Evolutionary conservation across 495 filamentous ascomycete genomes (phyloP), one percentile per base, ranked within the genome.

Genomic region (Annulohypoxylon stygium): DNA sequence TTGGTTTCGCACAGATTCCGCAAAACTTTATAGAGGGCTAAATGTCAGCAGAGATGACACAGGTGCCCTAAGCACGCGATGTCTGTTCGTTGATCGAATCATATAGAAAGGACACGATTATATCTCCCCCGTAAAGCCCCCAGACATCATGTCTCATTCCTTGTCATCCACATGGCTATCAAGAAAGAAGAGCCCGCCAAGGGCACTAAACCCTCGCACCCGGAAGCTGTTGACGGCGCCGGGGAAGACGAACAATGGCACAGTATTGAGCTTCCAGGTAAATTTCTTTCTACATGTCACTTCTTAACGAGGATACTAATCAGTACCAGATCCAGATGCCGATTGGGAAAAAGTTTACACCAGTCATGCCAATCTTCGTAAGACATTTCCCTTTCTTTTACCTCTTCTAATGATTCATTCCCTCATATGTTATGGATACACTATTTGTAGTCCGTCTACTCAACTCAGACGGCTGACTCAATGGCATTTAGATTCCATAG

Each of bases 321-420:
- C 6, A 6, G 11, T 14, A 11, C 10, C 3, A 57, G 63, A 7
- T 60, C 20, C 26, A 12, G 58, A 62, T 4, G 59, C 37, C 4
- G 43, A 47, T 2, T 69, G 67, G 67, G 59, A 62, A 26, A 14
- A 16, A 1, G 14, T 68, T 2, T 9, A 61, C 1, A n/a, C n/a
- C 8, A 16, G 20, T 10, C 55, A 41, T 0, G 37, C 47, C 9
- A 12, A 54, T 33, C 45, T 33, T 20, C 9, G 65, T 61, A 61
- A 61, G 65, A 4, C 26, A 41, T 23, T 39, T 36, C 26, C n/a
- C 9, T 33, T 55, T 34, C 51, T 16, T 20, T 3, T 51, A 39
- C 20, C 39, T 20, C 4, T 20, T 10, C 26, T 3, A 47, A n/a
- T 20, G 10, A 14, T 26, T 43, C 7, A 7, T 20, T 30, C 30